Conservation (phyloP, 768 basidiomycete species). For the Crucibulum laeve region DNA sequence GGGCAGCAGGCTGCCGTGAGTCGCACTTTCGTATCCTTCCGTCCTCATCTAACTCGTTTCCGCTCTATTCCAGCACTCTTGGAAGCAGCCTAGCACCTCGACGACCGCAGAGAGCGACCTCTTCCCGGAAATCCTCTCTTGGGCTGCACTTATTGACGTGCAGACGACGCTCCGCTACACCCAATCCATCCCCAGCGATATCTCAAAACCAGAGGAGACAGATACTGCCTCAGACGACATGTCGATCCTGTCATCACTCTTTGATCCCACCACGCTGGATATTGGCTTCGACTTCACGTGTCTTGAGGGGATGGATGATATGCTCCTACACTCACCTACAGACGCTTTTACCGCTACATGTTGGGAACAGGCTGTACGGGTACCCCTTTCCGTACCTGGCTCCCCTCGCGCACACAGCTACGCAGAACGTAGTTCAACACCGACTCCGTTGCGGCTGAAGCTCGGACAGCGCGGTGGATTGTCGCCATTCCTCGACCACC, state of each 20-base stretch:
- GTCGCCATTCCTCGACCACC: too few species aligned
- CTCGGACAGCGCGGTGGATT: too few species aligned
- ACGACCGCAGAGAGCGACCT: constrained; percentile 22
- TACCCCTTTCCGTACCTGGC: constrained; percentile 3
- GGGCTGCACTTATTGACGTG: constrained; percentile 21
- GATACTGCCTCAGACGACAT: constrained; percentile 9
- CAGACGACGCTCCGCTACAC: constrained; percentile 11
- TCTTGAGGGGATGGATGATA: constrained; percentile 33
- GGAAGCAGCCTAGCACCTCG: constrained; percentile 13
- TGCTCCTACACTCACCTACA: constrained; percentile 27
- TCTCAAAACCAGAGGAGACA: constrained; percentile 13
- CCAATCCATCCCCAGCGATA: constrained; percentile 22
- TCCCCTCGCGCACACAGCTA: constrained; percentile 3
- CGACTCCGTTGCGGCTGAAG: neutral
- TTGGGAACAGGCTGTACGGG: constrained; percentile 23
- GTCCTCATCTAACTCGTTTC: neutral
- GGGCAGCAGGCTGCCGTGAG: constrained; percentile 1
- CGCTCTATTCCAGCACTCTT: neutral
- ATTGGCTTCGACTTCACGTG: constrained; percentile 32
- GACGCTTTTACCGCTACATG: constrained; percentile 32
- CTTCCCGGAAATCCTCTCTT: constrained; percentile 23
- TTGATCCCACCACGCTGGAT: constrained; percentile 32
- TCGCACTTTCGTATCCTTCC: neutral
- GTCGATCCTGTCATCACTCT: constrained; percentile 14
- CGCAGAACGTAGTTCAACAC: constrained; percentile 1